These are phyloP conservation scores for Sphagnum fallax DNA, from an alignment of 228 moss, liverwort and hornwort species.

Conservation along the genomic window DNA sequence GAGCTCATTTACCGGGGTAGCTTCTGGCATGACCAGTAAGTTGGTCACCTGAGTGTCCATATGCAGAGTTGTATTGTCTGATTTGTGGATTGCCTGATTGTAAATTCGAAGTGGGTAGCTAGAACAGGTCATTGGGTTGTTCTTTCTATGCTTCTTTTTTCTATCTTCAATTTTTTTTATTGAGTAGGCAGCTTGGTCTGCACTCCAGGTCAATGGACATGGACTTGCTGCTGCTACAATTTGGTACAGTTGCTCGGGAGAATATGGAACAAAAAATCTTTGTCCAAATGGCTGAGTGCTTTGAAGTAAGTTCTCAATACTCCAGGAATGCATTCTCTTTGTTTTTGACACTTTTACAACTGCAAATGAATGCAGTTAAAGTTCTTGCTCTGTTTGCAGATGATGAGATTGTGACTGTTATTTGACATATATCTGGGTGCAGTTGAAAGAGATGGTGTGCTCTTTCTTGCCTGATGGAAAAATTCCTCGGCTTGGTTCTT, in stretches of 20 bases:
- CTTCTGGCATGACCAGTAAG: constrained; percentile 99
- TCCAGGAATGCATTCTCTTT: not conserved
- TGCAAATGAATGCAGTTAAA: not conserved
- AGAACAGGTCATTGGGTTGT: no score
- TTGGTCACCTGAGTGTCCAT: not conserved
- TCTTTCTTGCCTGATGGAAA: constrained; percentile 24
- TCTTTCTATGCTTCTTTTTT: not conserved
- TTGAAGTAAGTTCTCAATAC: constrained; percentile 39
- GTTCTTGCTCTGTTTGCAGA: no score
- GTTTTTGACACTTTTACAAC: not conserved
- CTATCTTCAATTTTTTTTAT: not conserved
- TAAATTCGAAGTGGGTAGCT: no score
- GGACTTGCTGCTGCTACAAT: constrained; percentile 89
- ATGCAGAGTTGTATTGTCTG: no score
- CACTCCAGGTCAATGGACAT: constrained; percentile 89
- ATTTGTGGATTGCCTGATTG: no score
- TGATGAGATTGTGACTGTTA: not conserved
- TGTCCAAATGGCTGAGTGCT: constrained; percentile 70
- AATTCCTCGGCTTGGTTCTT: not conserved
- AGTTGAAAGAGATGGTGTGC: constrained; percentile 70
- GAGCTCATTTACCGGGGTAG: constrained; percentile 87
- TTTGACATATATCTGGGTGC: constrained; percentile 6
- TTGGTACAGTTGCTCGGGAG: constrained; percentile 85
- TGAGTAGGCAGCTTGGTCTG: not conserved
- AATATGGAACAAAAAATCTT: constrained; percentile 80